Evolutionary conservation across 2,329 filamentous ascomycete genomes (phyloP), one percentile per base, ranked within the genome.

Genomic region (Talaromyces sp.): DNA sequence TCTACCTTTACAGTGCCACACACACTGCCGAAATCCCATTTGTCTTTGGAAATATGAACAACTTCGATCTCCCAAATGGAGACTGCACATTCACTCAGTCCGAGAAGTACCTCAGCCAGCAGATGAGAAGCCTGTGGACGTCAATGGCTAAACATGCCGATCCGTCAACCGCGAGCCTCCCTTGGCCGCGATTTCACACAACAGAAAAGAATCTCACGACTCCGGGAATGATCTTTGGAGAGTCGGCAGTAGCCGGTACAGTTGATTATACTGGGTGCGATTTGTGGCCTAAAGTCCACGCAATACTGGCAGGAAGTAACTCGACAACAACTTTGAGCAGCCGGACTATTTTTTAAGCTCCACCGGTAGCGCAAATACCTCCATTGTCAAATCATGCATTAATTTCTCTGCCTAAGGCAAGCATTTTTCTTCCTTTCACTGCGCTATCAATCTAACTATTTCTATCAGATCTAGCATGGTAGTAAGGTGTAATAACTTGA

Each of bases 51-150:
- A 70, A 69, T 31, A 22, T 70, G 57, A 49, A 67, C 19, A 65
- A 63, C 27, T 39, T 49, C 8, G 60, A 57, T 14, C 22, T 60
- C 0, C 24, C 52, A 3, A 58, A 27, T 24, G 41, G 47, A 8
- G 63, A 45, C 58, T 72, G 70, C 60, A 70, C 60, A 2, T 57
- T 54, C 35, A 67, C 69, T 0, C 9, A 54, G 0, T 60, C 43
- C 3, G 69, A 72, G 50, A 58, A 39, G 3, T 6, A 35, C 13
- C 66, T 71, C 27, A 66, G 70, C 64, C 35, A 58, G 5, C 60
- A 70, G 59, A 69, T 71, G 64, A 67, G 66, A 39, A 61, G 60
- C n/a, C 19, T 68, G 1, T 71, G 70, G 69, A 68, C 66, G 10
- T 64, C 69, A 11, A 71, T 72, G 70, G 70, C 70, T 16, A 60